phyloP scores from a whole-genome alignment of 1,284 basidiomycete genomes.

The Cerioporus squamosus region DNA sequence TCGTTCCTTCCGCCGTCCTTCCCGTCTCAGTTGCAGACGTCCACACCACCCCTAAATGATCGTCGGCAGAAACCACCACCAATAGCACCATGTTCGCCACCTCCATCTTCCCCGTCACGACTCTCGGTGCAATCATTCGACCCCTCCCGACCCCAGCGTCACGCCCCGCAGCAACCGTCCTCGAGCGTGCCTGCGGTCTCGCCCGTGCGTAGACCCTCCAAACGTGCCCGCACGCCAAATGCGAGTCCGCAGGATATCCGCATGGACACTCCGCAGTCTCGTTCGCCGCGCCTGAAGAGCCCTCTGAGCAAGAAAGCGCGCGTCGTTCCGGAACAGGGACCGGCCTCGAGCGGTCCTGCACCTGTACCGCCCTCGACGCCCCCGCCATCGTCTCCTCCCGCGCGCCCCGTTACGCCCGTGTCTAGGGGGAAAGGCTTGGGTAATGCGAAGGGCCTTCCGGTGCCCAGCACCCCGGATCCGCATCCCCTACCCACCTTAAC shows the following conservation, averaged over 20 bases:
- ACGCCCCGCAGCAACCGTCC: conserved; percentile 14
- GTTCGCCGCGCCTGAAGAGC: conserved; percentile 6
- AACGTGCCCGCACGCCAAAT: conserved; percentile 26
- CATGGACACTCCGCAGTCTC: conserved; percentile 14
- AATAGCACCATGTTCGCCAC: conserved; percentile 31
- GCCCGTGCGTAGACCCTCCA: conserved; percentile 15
- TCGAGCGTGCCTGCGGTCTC: conserved; percentile 23
- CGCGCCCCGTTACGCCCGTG: conserved; percentile 19
- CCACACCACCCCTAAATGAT: conserved; percentile 35
- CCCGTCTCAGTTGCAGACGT: conserved; percentile 42
- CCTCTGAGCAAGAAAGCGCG: conserved; percentile 30
- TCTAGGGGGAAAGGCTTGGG: conserved; percentile 29
- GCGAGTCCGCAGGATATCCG: conserved; percentile 13
- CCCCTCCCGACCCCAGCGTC: conserved; percentile 18
- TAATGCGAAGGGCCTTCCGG: conserved; percentile 32
- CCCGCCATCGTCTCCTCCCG: conserved; percentile 23
- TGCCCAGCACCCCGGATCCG: conserved; percentile 31
- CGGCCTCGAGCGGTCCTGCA: conserved; percentile 25
- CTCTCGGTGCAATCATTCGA: conserved; percentile 23
- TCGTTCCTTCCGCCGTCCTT: conserved; percentile 42
- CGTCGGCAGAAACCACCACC: conserved; percentile 34
- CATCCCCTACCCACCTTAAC: conserved; percentile 36
- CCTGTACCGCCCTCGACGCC: conserved; percentile 32
- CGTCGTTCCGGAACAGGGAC: conserved; percentile 12
- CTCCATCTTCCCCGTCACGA: conserved; percentile 26